These are phyloP conservation scores for Coleophoma eucalyptorum DNA, from an alignment of 2,329 filamentous ascomycete species.

Conservation along the genomic window DNA sequence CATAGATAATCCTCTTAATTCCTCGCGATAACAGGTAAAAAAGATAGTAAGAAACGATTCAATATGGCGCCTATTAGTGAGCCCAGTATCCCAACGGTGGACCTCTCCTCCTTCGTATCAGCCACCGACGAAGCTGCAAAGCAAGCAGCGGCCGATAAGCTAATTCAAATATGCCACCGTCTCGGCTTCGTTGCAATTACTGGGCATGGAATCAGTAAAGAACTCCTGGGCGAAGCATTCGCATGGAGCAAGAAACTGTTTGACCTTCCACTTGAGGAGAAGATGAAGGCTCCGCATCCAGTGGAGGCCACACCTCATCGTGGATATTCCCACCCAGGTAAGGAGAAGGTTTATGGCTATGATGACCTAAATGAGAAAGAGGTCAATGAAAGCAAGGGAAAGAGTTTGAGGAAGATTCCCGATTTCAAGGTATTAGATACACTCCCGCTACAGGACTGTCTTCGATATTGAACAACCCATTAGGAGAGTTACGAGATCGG, in stretches of 20 bases:
- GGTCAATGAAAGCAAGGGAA: neutral
- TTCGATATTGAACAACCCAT: too few relatives aligned
- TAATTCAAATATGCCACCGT: neutral
- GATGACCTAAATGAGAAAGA: neutral
- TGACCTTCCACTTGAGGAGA: neutral
- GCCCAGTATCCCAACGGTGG: neutral
- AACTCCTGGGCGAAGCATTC: neutral
- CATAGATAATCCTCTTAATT: too few relatives aligned
- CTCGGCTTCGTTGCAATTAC: neutral
- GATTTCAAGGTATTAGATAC: constrained; percentile 24
- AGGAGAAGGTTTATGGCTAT: neutral
- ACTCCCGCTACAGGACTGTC: too few relatives aligned
- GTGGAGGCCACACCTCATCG: neutral
- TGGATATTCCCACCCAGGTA: neutral
- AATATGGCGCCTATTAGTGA: neutral
- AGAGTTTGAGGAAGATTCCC: neutral
- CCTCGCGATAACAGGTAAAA: too few relatives aligned
- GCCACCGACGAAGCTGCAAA: constrained; percentile 1
- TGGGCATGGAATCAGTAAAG: neutral
- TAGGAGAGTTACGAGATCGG: constrained; percentile 42
- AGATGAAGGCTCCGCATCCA: neutral
- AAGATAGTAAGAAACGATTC: neutral
- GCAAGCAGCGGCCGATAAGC: neutral
- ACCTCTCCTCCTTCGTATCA: neutral
- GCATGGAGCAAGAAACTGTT: constrained; percentile 1